A percentile compares a stretch with the other conserved stretches of the same genome.
These are phyloP conservation scores for Colletotrichum kahawae DNA, from an alignment of 2,329 filamentous ascomycete species.

Conservation along the genomic window DNA sequence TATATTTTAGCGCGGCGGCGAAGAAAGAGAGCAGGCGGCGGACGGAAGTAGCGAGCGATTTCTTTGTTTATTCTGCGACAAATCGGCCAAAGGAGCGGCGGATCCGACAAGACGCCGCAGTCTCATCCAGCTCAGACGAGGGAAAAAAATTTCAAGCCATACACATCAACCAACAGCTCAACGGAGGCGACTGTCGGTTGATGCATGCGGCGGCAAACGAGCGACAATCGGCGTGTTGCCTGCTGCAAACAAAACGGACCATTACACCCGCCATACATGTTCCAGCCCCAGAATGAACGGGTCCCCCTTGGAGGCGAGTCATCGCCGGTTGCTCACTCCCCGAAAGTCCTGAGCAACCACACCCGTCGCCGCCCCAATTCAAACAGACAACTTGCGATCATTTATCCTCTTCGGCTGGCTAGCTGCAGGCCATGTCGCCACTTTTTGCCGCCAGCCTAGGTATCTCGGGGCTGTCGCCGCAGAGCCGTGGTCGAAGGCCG, in stretches of 20 bases:
- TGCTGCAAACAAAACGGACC: conserved; percentile 5
- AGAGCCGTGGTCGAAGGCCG: conserved; percentile 26
- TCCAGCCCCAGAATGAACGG: background rate
- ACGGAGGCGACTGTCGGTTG: background rate
- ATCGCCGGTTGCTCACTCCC: background rate
- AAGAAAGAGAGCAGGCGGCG: background rate
- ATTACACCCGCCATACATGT: background rate
- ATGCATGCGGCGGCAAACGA: conserved; percentile 18
- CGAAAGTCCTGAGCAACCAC: background rate
- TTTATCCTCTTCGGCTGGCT: conserved; percentile 25
- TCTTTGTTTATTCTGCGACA: conserved; percentile 13
- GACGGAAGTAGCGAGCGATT: background rate
- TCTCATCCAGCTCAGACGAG: background rate
- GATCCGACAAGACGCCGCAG: background rate
- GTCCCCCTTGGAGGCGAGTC: conserved; percentile 5
- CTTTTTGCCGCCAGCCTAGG: conserved; percentile 32
- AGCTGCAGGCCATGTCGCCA: conserved; percentile 35
- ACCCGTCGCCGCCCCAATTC: background rate
- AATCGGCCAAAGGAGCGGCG: background rate
- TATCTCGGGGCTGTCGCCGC: background rate
- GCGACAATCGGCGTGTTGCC: background rate
- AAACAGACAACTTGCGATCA: conserved; percentile 4
- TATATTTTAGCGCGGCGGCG: background rate
- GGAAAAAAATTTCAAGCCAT: background rate
- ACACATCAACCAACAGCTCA: background rate